Evolutionary conservation across 2,329 filamentous ascomycete species (phyloP).

Genomic region (Scytalidium lignicola): DNA sequence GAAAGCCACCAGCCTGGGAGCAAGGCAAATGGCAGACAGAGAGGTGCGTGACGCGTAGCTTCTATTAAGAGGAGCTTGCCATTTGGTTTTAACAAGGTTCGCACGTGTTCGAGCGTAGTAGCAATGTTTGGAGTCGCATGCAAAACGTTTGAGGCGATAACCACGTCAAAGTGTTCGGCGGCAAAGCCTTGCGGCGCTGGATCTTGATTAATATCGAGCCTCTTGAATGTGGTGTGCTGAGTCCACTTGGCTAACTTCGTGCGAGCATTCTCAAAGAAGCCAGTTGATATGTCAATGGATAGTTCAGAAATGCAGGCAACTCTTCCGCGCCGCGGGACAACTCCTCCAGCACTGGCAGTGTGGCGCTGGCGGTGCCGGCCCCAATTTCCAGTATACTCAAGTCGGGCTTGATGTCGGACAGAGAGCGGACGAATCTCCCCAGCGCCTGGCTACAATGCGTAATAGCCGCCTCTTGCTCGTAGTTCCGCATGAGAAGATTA

Average conservation of each 20-base stretch:
- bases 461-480: background rate
- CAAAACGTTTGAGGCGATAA: constrained; percentile 21
- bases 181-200: constrained; percentile 30
- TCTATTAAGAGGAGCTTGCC: constrained; percentile 13
- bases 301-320: background rate
- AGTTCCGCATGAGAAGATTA: constrained; percentile 7
- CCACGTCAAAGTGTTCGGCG: constrained; percentile 19
- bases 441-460: background rate
- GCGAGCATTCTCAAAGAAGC: constrained; percentile 29
- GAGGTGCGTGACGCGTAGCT: background rate
- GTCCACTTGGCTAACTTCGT: no score
- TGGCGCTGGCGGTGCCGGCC: constrained; percentile 16
- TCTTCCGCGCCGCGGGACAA: constrained; percentile 5
- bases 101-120: constrained; percentile 13
- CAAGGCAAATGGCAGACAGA: constrained; percentile 20
- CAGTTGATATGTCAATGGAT: constrained; percentile 21
- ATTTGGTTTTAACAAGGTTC: constrained; percentile 12
- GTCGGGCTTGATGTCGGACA: constrained; percentile 9
- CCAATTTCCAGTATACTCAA: constrained; percentile 16
- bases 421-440: constrained; percentile 4
- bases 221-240: constrained; percentile 22
- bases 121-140: constrained; percentile 16
- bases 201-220: constrained; percentile 30
- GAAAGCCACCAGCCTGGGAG: constrained; percentile 35
- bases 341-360: constrained; percentile 8